Evolutionary conservation across 768 basidiomycete species (phyloP).

Genomic region (Psilocybe cubensis): DNA sequence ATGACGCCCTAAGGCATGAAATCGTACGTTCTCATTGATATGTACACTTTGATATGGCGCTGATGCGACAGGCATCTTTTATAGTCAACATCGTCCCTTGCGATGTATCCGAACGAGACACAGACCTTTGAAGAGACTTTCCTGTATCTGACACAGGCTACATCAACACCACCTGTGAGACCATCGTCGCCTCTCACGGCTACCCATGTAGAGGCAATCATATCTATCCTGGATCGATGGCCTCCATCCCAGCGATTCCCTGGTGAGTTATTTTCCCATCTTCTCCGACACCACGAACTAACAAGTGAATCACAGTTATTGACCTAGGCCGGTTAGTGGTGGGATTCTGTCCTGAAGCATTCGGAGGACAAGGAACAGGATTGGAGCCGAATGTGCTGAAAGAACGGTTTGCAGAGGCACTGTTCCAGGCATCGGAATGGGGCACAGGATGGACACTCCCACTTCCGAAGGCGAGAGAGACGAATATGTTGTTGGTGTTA

Average conservation of each 20-base stretch:
- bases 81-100: constrained; percentile 72
- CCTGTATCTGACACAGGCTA: constrained; percentile 54
- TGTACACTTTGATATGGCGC: neutral
- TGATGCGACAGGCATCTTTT: neutral
- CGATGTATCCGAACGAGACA: constrained; percentile 70
- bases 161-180: constrained; percentile 34
- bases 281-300: neutral
- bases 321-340: constrained; percentile 82
- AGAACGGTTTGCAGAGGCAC: constrained; percentile 57
- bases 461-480: constrained; percentile 75
- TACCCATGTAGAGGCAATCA: constrained; percentile 64
- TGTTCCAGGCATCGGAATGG: constrained; percentile 78
- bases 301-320: constrained; percentile 50
- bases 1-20: constrained; percentile 67
- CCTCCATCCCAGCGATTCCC: constrained; percentile 75
- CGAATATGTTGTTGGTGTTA: constrained; percentile 80
- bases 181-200: constrained; percentile 39
- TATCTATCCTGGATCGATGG: constrained; percentile 74
- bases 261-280: constrained; percentile 39
- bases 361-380: constrained; percentile 30
- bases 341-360: constrained; percentile 59
- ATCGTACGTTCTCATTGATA: constrained; percentile 51
- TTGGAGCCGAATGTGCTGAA: constrained; percentile 36
- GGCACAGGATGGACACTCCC: constrained; percentile 53
- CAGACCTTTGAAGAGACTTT: constrained; percentile 65